A percentile compares a stretch with the other conserved stretches of the same genome.
Evolutionary conservation across 2,329 filamentous ascomycete species (phyloP).

Genomic region (Fusarium graminum): DNA sequence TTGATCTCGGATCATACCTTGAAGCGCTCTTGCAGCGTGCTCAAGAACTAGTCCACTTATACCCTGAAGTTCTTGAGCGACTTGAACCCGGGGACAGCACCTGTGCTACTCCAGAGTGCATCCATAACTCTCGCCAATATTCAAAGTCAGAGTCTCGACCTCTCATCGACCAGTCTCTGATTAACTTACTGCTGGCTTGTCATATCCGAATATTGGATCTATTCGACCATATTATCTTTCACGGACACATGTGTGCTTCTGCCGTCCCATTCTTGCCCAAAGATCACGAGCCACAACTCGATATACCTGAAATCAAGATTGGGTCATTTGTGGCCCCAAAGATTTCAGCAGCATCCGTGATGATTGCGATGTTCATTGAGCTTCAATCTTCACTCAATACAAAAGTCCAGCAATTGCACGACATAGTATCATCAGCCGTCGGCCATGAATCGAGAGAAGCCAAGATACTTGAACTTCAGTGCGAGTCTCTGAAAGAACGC

Average conservation of each 20-base stretch:
- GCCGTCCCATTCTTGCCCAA: constrained; percentile 48
- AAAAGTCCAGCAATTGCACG: constrained; percentile 32
- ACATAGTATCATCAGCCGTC: constrained; percentile 11
- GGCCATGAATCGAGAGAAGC: constrained; percentile 35
- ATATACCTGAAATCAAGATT: constrained; percentile 57
- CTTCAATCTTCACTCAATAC: constrained; percentile 47
- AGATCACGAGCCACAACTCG: constrained; percentile 51
- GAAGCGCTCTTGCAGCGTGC: constrained; percentile 53
- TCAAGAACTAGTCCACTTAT: constrained; percentile 55
- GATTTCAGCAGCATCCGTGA: constrained; percentile 52
- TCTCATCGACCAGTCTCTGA: constrained; percentile 53
- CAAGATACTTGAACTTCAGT: constrained; percentile 47
- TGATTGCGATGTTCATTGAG: constrained; percentile 52
- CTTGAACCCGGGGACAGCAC: constrained; percentile 16
- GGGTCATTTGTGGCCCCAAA: constrained; percentile 56
- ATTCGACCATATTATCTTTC: constrained; percentile 52
- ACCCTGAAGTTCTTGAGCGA: constrained; percentile 49
- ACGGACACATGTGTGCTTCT: constrained; percentile 52
- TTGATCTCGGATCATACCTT: constrained; percentile 47
- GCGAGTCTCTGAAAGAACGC: constrained; percentile 45
- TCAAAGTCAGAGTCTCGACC: constrained; percentile 27
- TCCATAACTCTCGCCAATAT: constrained; percentile 47
- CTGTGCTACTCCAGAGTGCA: constrained; percentile 53
- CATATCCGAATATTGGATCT: constrained; percentile 56
- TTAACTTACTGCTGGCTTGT: constrained; percentile 55